phyloP scores from a whole-genome alignment of 2,329 filamentous ascomycete genomes.

The Verticillium nubilum region DNA sequence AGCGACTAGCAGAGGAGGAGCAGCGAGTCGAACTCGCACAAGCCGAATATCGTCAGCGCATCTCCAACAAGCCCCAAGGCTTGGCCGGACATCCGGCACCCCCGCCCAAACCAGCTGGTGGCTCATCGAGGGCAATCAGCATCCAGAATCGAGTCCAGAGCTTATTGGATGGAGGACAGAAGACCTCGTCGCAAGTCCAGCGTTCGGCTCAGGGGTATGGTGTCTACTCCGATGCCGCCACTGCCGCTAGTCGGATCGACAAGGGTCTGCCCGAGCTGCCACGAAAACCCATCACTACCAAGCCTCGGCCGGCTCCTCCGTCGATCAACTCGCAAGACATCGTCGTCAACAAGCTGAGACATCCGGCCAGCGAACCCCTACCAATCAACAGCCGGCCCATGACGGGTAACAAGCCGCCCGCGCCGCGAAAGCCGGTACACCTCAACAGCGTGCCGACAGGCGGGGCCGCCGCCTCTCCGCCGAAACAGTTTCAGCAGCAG shows the following conservation, averaged over 20 bases:
- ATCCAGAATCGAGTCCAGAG: constrained; percentile 91
- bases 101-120: constrained; percentile 51
- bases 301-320: constrained; percentile 22
- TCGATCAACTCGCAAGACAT: constrained; percentile 12
- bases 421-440: constrained; percentile 58
- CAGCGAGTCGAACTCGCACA: constrained; percentile 82
- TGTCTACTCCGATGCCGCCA: constrained; percentile 62
- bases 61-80: constrained; percentile 49
- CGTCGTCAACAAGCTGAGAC: constrained; percentile 13
- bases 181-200: constrained; percentile 49
- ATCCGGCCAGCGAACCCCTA: constrained; percentile 17
- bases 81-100: constrained; percentile 30
- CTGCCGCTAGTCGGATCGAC: constrained; percentile 27
- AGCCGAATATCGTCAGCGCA: constrained; percentile 75
- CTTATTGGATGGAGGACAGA: constrained; percentile 72
- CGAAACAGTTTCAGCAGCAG: neutral
- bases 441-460: constrained; percentile 48
- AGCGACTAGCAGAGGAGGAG: constrained; percentile 80
- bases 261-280: constrained; percentile 38
- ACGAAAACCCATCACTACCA: constrained; percentile 42
- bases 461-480: constrained; percentile 21
- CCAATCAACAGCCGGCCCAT: constrained; percentile 12
- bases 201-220: constrained; percentile 85
- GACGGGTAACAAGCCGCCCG: constrained; percentile 35
- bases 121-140: constrained; percentile 63